phyloP scores from a whole-genome alignment of 1,284 basidiomycete genomes.

The Puccinia horiana region DNA sequence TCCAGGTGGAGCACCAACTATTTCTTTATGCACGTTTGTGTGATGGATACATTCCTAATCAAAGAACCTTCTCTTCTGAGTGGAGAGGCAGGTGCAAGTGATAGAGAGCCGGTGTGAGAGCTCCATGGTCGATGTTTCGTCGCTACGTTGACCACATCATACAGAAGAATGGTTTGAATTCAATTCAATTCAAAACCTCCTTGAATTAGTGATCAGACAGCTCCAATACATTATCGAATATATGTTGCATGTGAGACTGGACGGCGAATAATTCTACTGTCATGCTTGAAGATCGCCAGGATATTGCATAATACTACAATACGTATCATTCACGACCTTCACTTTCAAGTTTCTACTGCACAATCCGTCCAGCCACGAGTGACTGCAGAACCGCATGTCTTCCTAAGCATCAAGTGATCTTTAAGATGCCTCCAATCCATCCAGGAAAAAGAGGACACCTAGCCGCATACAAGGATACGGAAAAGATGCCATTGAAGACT shows the following conservation, averaged over 20 bases:
- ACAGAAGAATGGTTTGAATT: not conserved
- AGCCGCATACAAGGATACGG: conserved; percentile 11
- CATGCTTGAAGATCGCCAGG: conserved; percentile 20
- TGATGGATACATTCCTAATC: not conserved
- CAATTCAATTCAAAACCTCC: conserved; percentile 9
- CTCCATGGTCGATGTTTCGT: not conserved
- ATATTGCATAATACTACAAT: not conserved
- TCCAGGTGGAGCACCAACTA: not conserved
- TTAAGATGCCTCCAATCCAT: not conserved
- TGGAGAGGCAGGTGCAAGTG: not conserved
- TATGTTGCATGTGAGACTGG: conserved; percentile 26
- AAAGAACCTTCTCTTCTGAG: not conserved
- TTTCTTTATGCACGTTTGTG: not conserved
- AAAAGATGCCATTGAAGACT: not conserved
- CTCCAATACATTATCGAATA: not conserved
- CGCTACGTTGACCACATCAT: not conserved
- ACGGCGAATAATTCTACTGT: not conserved
- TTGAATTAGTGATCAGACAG: conserved; percentile 21
- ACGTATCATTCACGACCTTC: not conserved
- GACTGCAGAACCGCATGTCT: not conserved
- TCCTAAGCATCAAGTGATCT: not conserved
- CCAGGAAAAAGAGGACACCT: not conserved
- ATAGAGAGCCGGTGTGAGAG: not conserved
- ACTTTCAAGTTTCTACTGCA: not conserved
- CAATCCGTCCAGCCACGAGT: conserved; percentile 1